Conservation (phyloP, 129 eudicot genomes). For the Erigeron canadensis region DNA sequence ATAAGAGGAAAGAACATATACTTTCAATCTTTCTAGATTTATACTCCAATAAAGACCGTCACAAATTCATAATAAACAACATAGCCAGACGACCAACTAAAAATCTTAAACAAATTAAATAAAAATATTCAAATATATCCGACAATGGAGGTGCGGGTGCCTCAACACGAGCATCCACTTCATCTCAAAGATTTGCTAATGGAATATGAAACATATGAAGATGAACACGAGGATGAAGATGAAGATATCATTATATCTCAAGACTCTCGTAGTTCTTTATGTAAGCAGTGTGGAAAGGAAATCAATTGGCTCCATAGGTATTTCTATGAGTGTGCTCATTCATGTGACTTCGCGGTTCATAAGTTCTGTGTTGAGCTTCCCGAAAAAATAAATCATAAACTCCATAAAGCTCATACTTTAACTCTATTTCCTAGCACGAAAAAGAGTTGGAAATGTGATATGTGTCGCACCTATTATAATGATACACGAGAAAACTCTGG, state of each 20-base stretch:
- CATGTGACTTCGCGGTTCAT: not conserved
- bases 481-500: not conserved
- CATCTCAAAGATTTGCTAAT: not conserved
- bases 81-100: no score
- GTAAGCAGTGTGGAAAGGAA: not conserved
- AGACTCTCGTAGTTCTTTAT: not conserved
- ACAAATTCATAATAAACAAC: no score
- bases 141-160: not conserved
- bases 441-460: no score
- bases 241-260: not conserved
- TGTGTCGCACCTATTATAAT: no score
- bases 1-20: no score
- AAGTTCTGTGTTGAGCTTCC: not conserved
- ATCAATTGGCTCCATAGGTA: not conserved
- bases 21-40: no score
- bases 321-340: not conserved
- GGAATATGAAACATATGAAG: not conserved
- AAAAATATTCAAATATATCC: no score
- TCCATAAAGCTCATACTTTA: not conserved
- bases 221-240: not conserved
- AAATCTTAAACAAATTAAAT: no score
- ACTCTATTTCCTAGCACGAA: not conserved
- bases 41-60: no score
- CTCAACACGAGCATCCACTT: not conserved
- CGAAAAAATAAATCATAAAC: not conserved